Evolutionary conservation across 805 yeast species (phyloP).

Genomic region (Hanseniaspora occidentalis): DNA sequence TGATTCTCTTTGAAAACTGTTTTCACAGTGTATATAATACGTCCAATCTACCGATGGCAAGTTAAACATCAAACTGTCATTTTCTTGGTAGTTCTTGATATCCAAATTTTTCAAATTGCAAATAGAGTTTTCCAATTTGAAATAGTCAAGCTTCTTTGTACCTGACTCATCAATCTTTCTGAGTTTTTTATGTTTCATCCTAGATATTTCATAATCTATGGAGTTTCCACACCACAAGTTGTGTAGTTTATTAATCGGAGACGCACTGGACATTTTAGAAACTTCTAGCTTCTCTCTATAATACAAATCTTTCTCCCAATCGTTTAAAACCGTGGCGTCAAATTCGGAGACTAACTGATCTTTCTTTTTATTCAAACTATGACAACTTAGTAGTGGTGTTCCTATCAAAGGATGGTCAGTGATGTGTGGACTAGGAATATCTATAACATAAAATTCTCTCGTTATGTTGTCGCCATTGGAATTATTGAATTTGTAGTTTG

Average conservation of each 20-base stretch:
- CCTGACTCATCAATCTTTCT: conserved; percentile 9
- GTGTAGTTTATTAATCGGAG: conserved; percentile 30
- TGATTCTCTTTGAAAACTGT: conserved; percentile 25
- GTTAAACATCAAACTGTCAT: conserved; percentile 27
- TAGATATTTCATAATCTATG: conserved; percentile 46
- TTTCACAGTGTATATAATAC: conserved; percentile 25
- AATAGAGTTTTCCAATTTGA: conserved; percentile 4
- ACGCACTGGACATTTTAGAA: conserved; percentile 70
- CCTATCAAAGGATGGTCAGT: conserved; percentile 13
- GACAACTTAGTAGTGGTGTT: conserved; percentile 13
- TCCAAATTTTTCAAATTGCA: conserved; percentile 18
- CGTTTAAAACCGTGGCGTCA: conserved; percentile 33
- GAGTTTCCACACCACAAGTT: conserved; percentile 76
- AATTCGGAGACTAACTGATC: conserved; percentile 20
- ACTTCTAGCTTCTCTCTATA: conserved; percentile 75
- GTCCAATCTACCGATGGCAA: conserved; percentile 33
- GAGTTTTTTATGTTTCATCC: conserved; percentile 5
- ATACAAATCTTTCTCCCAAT: conserved; percentile 59
- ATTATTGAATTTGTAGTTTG: not conserved
- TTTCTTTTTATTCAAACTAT: conserved; percentile 9
- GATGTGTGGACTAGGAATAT: conserved; percentile 3
- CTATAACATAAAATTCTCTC: conserved; percentile 1
- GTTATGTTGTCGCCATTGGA: too few species aligned
- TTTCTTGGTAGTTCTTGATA: conserved; percentile 9
- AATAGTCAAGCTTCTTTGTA: conserved; percentile 7